Evolutionary conservation across 2,329 filamentous ascomycete species (phyloP), one percentile per base, ranked within the genome.

Genomic region (Beauveria varroae): DNA sequence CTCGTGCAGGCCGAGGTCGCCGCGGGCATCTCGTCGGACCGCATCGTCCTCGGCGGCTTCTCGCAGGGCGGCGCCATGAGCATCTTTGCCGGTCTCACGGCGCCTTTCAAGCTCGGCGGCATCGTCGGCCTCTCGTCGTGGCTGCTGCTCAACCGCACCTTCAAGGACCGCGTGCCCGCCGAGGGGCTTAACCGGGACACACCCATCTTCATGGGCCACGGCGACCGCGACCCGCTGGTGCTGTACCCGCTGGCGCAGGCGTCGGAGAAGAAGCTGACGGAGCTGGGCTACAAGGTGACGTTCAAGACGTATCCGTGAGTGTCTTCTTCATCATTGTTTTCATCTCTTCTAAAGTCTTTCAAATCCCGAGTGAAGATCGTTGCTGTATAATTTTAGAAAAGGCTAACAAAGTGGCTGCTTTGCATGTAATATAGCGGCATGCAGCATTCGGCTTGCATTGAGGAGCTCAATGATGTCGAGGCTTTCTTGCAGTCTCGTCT

Each of bases 31-130:
- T 84, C 90, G 1, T 81, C 90, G 1, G 84, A 89, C 63, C 87
- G 91, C 59, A 91, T 99, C 69, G 85, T 98, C 20, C 76, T 98
- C 7, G 93, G 90, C 40, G 90, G 90, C 46, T 95, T 93, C 79
- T 90, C 86, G 26, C 86, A 98, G 75, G 93, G 93, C 63, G 93
- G 91, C 57, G 92, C 92, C 61, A 91, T 97, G 81, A 86, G 91
- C 22, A 75, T 98, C 44, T 85, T 97, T 69, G 81, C 89, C 0
- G 93, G 91, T 5, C 76, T 96, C 47, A 96, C 92, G 5, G 83
- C 79, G 66, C 76, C 78, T 63, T 80, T 84, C 67, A 91, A 91
- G 75, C 79, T 98, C 18, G 93, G 86, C n/a, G 93, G 93, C 64
- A 89, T 98, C 65, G 87, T 97, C 64, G 91, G 88, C 8, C 76